Base-by-base conservation (phyloP, 1,284 basidiomycete species). In the Naganishia liquefaciens region DNA sequence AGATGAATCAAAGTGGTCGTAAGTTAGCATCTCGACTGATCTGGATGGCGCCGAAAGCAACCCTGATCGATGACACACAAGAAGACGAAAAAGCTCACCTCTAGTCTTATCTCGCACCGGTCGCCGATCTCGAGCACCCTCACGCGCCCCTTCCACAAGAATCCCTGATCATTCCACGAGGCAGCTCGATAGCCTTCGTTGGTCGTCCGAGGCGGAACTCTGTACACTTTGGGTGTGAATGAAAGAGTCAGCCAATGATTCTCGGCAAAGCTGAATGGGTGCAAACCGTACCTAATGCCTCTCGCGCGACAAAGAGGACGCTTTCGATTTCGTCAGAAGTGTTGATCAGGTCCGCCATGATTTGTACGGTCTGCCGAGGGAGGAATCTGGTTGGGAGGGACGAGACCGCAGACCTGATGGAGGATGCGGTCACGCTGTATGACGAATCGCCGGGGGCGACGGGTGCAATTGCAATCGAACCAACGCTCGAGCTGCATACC, bases 111-210 rank as follows among this genome's bases (percentile, higher is more conserved):
- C 61, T 79, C 78, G 60, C 78, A 79, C 50, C 71, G 58, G 11
- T 65, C 44, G 5, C 78, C 78, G 37, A 74, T 67, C 64, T 80
- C 77, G 19, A 80, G 53, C 2, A 80, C 75, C 33, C 78, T 70
- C 66, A 80, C 63, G 25, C 79, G 64, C 0, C 79, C 79, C 67
- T 80, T 78, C 79, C 79, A 80, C 46, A 80, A 64, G 68, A 80
- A 77, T 9, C 62, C 62, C 51, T 70, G 63, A 68, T 78, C 75
- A 53, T 79, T 76, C 79, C 79, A 80, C 42, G 76, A 73, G 5
- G 76, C 73, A 1, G 79, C 79, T 67, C 79, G 79, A 71, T 79
- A 78, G 0, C 78, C 79, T 27, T 74, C 74, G 10, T 74, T 69
- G 2, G 74, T 71, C 2, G 77, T 79, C 19, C 76, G 75, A 37